Evolutionary conservation across 2,329 filamentous ascomycete genomes (phyloP), one percentile per base, ranked within the genome.

Genomic region (Aspergillus vadensis): DNA sequence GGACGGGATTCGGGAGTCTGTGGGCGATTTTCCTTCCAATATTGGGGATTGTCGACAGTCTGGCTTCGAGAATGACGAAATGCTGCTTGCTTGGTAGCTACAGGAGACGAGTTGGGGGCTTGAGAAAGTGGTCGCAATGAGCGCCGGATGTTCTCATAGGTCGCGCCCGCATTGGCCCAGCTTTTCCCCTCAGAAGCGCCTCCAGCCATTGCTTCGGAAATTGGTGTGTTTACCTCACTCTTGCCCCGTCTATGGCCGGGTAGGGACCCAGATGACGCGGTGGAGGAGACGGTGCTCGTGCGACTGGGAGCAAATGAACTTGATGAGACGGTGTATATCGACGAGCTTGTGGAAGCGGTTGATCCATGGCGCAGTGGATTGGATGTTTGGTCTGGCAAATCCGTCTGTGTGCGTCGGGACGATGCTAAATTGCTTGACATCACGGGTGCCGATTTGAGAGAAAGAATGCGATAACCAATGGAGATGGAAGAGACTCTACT

Each of bases 81-180:
- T 32, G 68, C 67, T 41, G 60, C 65, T 61, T 71, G 67, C 65
- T 74, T 76, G 17, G 64, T 59, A 21, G 65, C 62, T 10, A 80
- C 74, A 27, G 82, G 74, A 48, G 79, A 74, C 14, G 79, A 65
- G 57, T 81, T 84, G 3, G 90, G 88, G 1, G 85, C 81, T 71
- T 91, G 89, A 3, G 88, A 86, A 6, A 92, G 82, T 23, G 90
- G 90, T 52, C 91, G 87, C 62, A 96, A 80, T 21, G 91, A 92
- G 70, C 91, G 89, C 56, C 92, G 88, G 62, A 90, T 85, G 66
- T 84, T 88, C 66, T 85, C 86, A 72, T 92, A 93, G 63, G 88
- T 82, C 67, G 85, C 87, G 36, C 87, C 86, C n/a, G 86, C 81
- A 63, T 78, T 83, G 38, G 72, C 54, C 62, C 62, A 66, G 43